A percentile compares a stretch with the other conserved stretches of the same genome.
Conservation (phyloP, 225 moss, liverwort and hornwort species). For the Anthoceros angustus region DNA sequence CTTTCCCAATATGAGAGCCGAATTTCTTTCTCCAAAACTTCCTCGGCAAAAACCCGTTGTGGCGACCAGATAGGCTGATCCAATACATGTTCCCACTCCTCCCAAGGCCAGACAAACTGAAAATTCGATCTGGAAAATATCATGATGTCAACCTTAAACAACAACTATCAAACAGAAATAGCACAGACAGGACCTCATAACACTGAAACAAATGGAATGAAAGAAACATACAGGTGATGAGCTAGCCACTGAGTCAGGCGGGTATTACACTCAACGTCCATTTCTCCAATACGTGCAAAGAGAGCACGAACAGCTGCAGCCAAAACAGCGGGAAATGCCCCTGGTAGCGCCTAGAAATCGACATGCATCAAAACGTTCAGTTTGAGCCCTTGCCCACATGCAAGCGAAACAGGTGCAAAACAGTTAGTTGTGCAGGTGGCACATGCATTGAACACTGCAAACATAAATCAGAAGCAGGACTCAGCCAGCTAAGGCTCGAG, state of each 20-base stretch:
- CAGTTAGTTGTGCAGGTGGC: neutral
- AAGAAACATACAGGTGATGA: slow-evolving; percentile 51
- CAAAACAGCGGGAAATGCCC: slow-evolving; percentile 98
- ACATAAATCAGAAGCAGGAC: neutral
- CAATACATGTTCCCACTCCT: slow-evolving; percentile 82
- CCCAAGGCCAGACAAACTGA: slow-evolving; percentile 99
- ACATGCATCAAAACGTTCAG: slow-evolving; percentile 23
- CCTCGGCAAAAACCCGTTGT: slow-evolving; percentile 77
- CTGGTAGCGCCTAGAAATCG: slow-evolving; percentile 61
- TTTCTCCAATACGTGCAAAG: slow-evolving; percentile 61
- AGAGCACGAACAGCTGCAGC: slow-evolving; percentile 91
- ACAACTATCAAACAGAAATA: neutral
- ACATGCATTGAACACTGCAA: neutral
- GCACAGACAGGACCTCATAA: neutral
- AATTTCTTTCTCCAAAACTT: slow-evolving; percentile 83
- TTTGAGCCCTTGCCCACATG: slow-evolving; percentile 1
- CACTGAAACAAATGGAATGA: neutral
- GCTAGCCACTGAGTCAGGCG: slow-evolving; percentile 97
- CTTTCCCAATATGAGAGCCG: slow-evolving; percentile 91
- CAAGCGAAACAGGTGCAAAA: neutral
- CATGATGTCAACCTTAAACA: neutral
- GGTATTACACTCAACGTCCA: slow-evolving; percentile 93
- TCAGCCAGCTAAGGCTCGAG: neutral
- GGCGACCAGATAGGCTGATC: slow-evolving; percentile 70
- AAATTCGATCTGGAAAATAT: slow-evolving; percentile 48